These are phyloP conservation scores for Paraphaeosphaeria sporulosa DNA, from an alignment of 2,329 filamentous ascomycete species.

Conservation along the genomic window DNA sequence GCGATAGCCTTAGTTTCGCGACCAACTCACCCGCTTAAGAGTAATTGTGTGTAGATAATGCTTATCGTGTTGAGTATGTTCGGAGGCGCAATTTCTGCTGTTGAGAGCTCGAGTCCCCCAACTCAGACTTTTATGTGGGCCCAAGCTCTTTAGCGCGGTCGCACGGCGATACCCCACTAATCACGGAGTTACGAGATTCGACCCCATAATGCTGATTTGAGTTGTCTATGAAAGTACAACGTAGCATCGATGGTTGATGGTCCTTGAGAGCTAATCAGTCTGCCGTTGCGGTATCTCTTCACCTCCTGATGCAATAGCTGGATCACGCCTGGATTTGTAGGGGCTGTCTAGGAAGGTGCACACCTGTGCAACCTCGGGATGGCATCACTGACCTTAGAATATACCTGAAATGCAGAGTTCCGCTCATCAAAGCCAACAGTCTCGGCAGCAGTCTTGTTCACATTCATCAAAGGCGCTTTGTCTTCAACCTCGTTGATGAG, in stretches of 20 bases:
- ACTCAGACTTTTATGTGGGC: conserved; percentile 5
- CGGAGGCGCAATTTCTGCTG: not conserved
- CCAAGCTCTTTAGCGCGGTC: conserved; percentile 9
- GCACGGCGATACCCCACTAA: conserved; percentile 1
- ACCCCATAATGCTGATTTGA: not conserved
- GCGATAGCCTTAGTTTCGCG: not conserved
- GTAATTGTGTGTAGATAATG: not conserved
- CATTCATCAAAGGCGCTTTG: not conserved
- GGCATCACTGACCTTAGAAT: not conserved
- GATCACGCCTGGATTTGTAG: not conserved
- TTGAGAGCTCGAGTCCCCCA: conserved; percentile 4
- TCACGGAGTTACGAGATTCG: not conserved
- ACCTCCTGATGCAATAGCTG: no score
- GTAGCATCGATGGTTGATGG: not conserved
- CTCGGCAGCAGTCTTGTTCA: not conserved
- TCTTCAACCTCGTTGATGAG: not conserved
- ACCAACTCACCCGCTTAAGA: not conserved
- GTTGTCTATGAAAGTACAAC: not conserved
- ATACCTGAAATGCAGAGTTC: not conserved
- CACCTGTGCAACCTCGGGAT: not conserved
- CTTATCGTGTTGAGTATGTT: not conserved
- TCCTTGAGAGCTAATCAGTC: not conserved
- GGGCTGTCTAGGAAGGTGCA: not conserved
- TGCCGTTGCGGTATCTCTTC: not conserved
- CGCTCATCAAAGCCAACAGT: no score